Percentiles rank a stretch among this genome's conserved stretches.
Conservation (phyloP, 2,329 filamentous ascomycete genomes). For the Ophiognomonia clavigignenti-juglandacearum region DNA sequence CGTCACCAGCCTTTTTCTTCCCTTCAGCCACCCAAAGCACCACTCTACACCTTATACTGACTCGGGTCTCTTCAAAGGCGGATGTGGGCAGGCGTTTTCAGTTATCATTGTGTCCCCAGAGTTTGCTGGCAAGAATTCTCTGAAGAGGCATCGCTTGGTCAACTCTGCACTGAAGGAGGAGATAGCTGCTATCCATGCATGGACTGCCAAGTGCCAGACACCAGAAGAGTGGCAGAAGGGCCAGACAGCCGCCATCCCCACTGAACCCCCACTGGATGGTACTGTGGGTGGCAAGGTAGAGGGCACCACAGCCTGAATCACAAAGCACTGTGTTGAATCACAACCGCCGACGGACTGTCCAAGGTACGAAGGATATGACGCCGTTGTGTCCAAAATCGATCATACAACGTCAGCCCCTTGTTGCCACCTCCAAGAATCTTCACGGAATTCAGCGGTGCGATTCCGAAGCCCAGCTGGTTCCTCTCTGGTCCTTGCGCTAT, state of each 20-base stretch:
- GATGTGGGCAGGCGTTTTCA: constrained; percentile 58
- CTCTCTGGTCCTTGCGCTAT: too few relatives aligned
- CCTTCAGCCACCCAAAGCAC: not conserved
- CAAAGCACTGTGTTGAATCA: too few relatives aligned
- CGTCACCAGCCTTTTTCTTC: constrained; percentile 19
- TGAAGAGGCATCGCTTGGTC: constrained; percentile 76
- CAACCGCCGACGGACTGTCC: too few relatives aligned
- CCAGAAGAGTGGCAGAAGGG: constrained; percentile 82
- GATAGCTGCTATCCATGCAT: constrained; percentile 88
- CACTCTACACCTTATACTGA: not conserved
- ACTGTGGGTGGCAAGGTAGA: constrained; percentile 39
- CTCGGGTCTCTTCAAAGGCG: constrained; percentile 35
- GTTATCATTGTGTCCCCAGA: constrained; percentile 58
- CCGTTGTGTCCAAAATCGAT: too few relatives aligned
- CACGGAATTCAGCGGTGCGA: too few relatives aligned
- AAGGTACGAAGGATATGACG: too few relatives aligned
- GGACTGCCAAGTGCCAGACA: constrained; percentile 91
- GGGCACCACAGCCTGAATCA: constrained; percentile 19
- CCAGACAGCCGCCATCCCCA: constrained; percentile 29
- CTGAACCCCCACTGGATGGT: constrained; percentile 36
- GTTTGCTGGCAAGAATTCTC: constrained; percentile 67
- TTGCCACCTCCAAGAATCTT: too few relatives aligned
- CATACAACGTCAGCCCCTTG: too few relatives aligned
- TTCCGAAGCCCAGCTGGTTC: too few relatives aligned
- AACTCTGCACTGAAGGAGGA: constrained; percentile 80